Evolutionary conservation across 2,329 filamentous ascomycete genomes (phyloP), one percentile per base, ranked within the genome.

Genomic region (Talaromyces rugulosus): DNA sequence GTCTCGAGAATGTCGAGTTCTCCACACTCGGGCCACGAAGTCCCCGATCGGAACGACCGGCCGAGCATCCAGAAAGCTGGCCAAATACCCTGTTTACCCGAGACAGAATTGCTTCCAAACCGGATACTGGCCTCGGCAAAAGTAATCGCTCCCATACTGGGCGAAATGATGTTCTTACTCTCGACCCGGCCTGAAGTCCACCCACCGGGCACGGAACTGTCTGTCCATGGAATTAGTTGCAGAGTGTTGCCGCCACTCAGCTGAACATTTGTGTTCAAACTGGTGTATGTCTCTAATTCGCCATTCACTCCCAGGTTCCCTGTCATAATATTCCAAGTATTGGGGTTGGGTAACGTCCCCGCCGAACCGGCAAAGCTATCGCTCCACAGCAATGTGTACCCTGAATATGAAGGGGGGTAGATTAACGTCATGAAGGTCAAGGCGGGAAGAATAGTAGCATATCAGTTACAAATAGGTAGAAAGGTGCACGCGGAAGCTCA

Each of bases 271-370:
- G 2, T 6, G 33, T 4, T 62, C 4, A 54, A 62, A 18, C 47
- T 62, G 12, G 60, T 44, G 33, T 62, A 62, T n/a, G 60, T 62
- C 28, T 62, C 60, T 23, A 62, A 28, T 23, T 62, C 60, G 56
- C 27, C 36, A n/a, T 62, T 62, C 27, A 62, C 60, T 12, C 33
- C 47, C 9, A 23, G 18, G n/a, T 62, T 62, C 5, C 60, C 60
- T 8, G 55, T 58, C 54, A 62, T 62, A 50, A 62, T 62, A 47
- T 62, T 62, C 60, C 60, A 62, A 28, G 58, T 62, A n/a, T 36
- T 36, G 28, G 60, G 34, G 30, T 40, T 62, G 18, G 60, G 60
- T 30, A 33, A 44, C 23, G n/a, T 12, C 28, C 60, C 60, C 30
- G 47, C 60, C 5, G 60, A 14, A 47, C 60, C 60, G 27, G 4